These are phyloP conservation scores for Brassica napus DNA, from an alignment of 345 rosid species.

Conservation along the genomic window DNA sequence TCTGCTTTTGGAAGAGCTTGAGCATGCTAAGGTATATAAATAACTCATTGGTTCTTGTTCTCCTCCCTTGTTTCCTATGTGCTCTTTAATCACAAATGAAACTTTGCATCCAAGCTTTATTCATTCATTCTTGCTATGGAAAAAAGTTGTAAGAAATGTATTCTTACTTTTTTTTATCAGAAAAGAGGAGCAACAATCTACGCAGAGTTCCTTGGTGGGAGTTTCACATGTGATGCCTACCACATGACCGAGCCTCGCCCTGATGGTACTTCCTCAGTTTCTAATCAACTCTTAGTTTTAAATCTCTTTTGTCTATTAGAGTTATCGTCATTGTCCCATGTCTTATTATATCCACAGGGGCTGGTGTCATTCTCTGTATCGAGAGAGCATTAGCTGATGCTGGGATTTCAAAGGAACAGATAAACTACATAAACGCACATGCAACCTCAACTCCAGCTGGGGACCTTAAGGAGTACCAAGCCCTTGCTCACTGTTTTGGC, in stretches of 20 bases:
- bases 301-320: background rate
- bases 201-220: constrained; percentile 96
- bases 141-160: background rate
- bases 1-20: constrained; percentile 88
- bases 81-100: background rate
- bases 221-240: constrained; percentile 93
- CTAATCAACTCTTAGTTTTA: background rate
- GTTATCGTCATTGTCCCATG: background rate
- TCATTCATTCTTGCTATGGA: background rate
- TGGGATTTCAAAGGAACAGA: constrained; percentile 67
- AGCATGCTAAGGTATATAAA: constrained; percentile 89
- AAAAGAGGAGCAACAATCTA: constrained; percentile 85
- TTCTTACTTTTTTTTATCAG: constrained; percentile 44
- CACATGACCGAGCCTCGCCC: constrained; percentile 97
- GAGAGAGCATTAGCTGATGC: constrained; percentile 81
- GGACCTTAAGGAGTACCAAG: constrained; percentile 77
- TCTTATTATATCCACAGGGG: constrained; percentile 46
- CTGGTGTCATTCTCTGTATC: constrained; percentile 79
- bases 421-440: constrained; percentile 91
- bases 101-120: constrained; percentile 12
- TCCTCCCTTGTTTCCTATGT: background rate
- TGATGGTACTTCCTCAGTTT: constrained; percentile 56
- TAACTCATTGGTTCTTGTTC: background rate
- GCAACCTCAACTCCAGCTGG: constrained; percentile 94
- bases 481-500: constrained; percentile 80